Conservation (phyloP, 208 protist genomes). For the Acanthamoeba royreba region DNA sequence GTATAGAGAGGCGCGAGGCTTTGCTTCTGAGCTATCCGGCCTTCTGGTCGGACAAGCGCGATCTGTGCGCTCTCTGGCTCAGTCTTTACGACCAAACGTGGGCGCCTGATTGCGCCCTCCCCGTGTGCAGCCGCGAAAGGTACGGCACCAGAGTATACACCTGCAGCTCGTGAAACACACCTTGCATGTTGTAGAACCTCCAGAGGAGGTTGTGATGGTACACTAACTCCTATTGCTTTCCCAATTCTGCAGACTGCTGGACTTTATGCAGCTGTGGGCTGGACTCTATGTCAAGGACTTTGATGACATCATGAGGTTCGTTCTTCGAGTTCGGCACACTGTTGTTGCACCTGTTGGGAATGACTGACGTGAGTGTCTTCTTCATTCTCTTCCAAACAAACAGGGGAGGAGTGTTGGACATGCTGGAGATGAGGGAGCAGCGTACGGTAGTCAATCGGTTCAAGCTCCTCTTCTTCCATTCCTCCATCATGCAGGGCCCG, state of each 20-base stretch:
- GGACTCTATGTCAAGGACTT: background rate
- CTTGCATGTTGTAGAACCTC: too few relatives aligned
- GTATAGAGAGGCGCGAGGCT: background rate
- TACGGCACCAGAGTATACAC: too few relatives aligned
- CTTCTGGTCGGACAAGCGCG: background rate
- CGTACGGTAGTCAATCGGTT: background rate
- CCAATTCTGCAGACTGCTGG: background rate
- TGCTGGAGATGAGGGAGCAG: background rate
- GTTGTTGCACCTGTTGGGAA: too few relatives aligned
- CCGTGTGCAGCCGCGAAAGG: background rate
- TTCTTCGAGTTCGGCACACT: too few relatives aligned
- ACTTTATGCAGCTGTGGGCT: constrained; percentile 9
- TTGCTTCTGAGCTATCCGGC: background rate
- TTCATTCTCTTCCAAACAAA: too few relatives aligned
- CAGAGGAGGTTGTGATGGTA: background rate
- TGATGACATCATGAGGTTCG: background rate
- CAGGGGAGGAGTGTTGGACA: background rate
- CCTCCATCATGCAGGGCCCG: background rate
- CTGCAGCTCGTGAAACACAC: background rate
- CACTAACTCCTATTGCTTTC: background rate
- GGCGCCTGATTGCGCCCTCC: background rate
- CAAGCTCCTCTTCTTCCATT: constrained; percentile 21
- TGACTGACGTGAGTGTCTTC: too few relatives aligned
- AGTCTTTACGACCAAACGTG: background rate
- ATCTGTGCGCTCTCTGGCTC: background rate